Base-by-base conservation (phyloP, 2,329 filamentous ascomycete species). In the Fusarium cyanostomum region DNA sequence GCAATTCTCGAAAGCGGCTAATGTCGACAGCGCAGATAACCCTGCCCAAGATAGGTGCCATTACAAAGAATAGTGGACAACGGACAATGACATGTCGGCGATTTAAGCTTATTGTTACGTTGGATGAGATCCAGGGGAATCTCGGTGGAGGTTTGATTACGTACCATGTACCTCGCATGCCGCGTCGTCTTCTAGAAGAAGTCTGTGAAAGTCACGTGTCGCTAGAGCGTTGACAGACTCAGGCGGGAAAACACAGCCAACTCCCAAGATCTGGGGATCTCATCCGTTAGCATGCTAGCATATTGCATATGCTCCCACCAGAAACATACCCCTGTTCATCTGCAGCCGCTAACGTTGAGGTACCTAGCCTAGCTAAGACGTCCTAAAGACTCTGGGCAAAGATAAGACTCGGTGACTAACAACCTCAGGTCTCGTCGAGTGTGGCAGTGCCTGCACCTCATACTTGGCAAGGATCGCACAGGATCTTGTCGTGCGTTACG, bases 61-160 rank as follows among this genome's bases (percentile, higher is more conserved):
- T 50, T 34, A 24, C 42, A 21, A 52, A 33, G 42, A 44, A 35
- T 53, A 52, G 67, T 69, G 65, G 62, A 46, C 26, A 63, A 2
- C 24, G 5, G n/a, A 43, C 43, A 56, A 46, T 15, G 30, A 54
- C 53, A 62, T 56, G 65, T 58, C 50, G 67, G 67, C 52, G 60
- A 70, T 70, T 70, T 70, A 70, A 70, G 67, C 67, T 70, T 70
- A 70, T 69, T 70, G 56, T 68, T 46, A 57, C 43, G 54, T 65
- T 62, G 49, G 31, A 53, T 50, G 56, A 61, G 67, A 66, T 57
- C 64, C 56, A 41, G 62, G 44, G 27, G 42, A 34, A 56, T 56
- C 48, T 52, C 35, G 21, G 62, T 52, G 54, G 59, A 68, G 44
- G 56, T 33, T 16, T 51, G 41, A 51, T 69, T 70, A 69, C 67